phyloP scores from a whole-genome alignment of 768 basidiomycete species.

The Boletus sp. region DNA sequence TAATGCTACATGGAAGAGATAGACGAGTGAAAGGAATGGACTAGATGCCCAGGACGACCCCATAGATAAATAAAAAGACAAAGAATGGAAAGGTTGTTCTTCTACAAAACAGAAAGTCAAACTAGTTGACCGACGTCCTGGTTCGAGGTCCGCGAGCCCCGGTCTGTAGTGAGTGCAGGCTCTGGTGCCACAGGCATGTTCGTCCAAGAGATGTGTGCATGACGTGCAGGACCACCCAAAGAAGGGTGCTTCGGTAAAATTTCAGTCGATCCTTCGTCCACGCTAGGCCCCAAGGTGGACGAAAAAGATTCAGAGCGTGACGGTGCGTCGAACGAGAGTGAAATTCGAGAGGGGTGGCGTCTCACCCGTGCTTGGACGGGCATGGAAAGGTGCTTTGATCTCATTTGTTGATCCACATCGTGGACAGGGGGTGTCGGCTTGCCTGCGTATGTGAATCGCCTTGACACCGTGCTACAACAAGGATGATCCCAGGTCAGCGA shows the following conservation, averaged over 20 bases:
- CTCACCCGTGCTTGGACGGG: neutral
- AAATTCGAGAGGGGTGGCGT: neutral
- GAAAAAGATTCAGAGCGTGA: neutral
- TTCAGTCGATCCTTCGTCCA: neutral
- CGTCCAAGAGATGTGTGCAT: neutral
- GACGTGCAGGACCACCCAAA: neutral
- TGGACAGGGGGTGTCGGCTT: neutral
- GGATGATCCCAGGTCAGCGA: neutral
- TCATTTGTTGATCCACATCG: neutral
- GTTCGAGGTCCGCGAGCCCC: neutral
- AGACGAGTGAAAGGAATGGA: too few species aligned
- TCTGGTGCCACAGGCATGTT: neutral
- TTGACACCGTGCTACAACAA: neutral
- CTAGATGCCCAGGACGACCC: neutral
- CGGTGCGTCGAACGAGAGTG: slow-evolving; percentile 1
- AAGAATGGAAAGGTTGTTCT: too few species aligned
- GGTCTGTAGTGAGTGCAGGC: neutral
- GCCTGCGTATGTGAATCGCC: neutral
- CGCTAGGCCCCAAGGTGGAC: neutral
- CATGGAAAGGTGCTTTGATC: neutral
- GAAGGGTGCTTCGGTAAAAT: neutral
- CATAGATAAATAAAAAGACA: neutral
- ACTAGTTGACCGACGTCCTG: neutral
- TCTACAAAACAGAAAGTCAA: neutral
- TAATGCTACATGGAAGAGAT: neutral